A percentile compares a stretch with the other conserved stretches of the same genome.
These are phyloP conservation scores for Hsuehochloa calcarea DNA, from an alignment of 176 grass and related monocot species.

Conservation along the genomic window DNA sequence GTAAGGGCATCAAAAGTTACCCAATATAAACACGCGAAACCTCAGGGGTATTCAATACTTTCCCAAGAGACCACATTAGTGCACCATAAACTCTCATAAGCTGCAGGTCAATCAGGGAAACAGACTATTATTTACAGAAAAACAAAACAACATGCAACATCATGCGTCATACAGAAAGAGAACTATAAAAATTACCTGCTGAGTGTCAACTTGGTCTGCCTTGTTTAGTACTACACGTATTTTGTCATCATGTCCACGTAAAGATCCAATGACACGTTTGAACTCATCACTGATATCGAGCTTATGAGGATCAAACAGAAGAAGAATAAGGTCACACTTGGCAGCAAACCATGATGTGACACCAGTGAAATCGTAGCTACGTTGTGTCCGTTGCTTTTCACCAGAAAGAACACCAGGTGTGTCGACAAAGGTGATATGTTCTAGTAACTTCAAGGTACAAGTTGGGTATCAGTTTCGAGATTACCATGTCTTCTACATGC, in stretches of 20 bases:
- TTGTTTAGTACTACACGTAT: slow-evolving; percentile 94
- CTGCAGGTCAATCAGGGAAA: slow-evolving; percentile 46
- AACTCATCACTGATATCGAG: slow-evolving; percentile 94
- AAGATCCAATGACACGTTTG: slow-evolving; percentile 78
- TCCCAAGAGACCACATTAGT: slow-evolving; percentile 98
- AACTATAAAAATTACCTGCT: slow-evolving; percentile 54
- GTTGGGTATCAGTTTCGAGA: slow-evolving; percentile 36
- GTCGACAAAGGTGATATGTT: slow-evolving; percentile 94
- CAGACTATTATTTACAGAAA: background rate
- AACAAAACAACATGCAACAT: slow-evolving; percentile 19
- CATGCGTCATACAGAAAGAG: slow-evolving; percentile 3
- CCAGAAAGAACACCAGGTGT: slow-evolving; percentile 94
- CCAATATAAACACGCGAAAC: slow-evolving; percentile 94
- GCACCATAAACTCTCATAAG: slow-evolving; percentile 99
- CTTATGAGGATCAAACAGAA: slow-evolving; percentile 92
- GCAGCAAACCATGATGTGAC: slow-evolving; percentile 92
- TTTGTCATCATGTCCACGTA: slow-evolving; percentile 92
- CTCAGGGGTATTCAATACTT: slow-evolving; percentile 98
- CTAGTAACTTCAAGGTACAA: slow-evolving; percentile 69
- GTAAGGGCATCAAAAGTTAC: slow-evolving; percentile 45
- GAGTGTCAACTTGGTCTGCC: slow-evolving; percentile 91
- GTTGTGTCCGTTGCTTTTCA: slow-evolving; percentile 85
- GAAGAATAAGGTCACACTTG: slow-evolving; percentile 94
- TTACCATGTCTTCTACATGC: slow-evolving; percentile 8
- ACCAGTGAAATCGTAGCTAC: slow-evolving; percentile 87